A percentile compares a stretch with the other conserved stretches of the same genome.
Conservation (phyloP, 495 filamentous ascomycete species). For the Daldinia vernicosa region DNA sequence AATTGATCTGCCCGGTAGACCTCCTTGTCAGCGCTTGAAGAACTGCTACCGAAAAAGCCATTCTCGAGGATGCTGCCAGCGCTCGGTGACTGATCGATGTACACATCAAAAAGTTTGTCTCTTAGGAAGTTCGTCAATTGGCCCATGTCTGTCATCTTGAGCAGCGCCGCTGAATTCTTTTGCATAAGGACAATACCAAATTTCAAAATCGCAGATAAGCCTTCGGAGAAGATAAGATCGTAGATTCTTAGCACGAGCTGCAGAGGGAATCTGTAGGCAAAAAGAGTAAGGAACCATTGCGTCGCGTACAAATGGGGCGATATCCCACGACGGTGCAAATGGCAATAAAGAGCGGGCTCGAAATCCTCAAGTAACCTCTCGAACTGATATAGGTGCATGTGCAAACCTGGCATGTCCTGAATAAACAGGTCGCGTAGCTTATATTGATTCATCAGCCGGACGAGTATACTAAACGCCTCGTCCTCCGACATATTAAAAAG, state of each 20-base stretch:
- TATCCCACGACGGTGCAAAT: constrained; percentile 87
- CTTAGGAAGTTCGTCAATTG: constrained; percentile 87
- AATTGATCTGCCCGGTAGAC: constrained; percentile 93
- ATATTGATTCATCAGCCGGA: constrained; percentile 96
- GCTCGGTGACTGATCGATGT: constrained; percentile 92
- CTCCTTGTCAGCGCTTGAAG: constrained; percentile 85
- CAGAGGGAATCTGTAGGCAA: constrained; percentile 96
- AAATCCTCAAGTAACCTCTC: constrained; percentile 93
- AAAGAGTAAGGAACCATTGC: constrained; percentile 99
- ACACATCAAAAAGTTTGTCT: constrained; percentile 93
- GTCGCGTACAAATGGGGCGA: constrained; percentile 94
- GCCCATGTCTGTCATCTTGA: constrained; percentile 90
- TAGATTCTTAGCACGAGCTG: constrained; percentile 97
- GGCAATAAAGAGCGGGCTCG: constrained; percentile 93
- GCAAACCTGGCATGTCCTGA: constrained; percentile 94
- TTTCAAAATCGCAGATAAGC: constrained; percentile 88
- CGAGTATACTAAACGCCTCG: constrained; percentile 93
- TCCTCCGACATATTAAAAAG: constrained; percentile 99
- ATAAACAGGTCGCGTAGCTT: constrained; percentile 92
- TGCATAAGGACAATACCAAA: constrained; percentile 96
- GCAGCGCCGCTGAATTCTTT: constrained; percentile 81
- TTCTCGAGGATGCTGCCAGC: constrained; percentile 89
- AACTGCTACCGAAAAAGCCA: constrained; percentile 95
- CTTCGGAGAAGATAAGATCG: constrained; percentile 95
- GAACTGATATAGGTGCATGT: constrained; percentile 93